A percentile compares a stretch with the other conserved stretches of the same genome.
Evolutionary conservation across 2,329 filamentous ascomycete species (phyloP).

Genomic region (Lomentospora prolificans): DNA sequence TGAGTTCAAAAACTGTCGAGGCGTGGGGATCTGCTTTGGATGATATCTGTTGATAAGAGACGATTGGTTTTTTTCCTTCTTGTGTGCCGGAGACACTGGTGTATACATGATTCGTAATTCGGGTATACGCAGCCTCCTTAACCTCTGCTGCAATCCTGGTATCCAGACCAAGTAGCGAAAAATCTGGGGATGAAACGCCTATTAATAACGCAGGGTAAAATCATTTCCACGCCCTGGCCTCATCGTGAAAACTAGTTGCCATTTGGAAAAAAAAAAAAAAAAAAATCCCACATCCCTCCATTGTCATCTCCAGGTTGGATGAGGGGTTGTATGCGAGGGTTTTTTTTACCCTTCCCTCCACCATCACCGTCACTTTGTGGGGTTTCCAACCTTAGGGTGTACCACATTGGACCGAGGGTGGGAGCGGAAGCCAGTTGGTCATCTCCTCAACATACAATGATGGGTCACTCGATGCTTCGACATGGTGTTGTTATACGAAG

Average conservation of each 20-base stretch:
- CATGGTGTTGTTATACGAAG: not conserved
- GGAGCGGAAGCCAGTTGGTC: not conserved
- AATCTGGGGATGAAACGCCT: not conserved
- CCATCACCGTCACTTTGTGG: not conserved
- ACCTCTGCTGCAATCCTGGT: too few relatives aligned
- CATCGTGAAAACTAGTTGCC: not conserved
- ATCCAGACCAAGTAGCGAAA: not conserved
- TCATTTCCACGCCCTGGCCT: not conserved
- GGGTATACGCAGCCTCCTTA: not conserved
- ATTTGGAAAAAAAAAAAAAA: too few relatives aligned
- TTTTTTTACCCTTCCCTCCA: not conserved
- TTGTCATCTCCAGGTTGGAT: not conserved
- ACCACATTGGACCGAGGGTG: not conserved
- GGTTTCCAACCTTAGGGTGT: not conserved
- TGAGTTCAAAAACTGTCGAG: not conserved
- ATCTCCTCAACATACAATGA: not conserved
- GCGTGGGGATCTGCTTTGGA: too few relatives aligned
- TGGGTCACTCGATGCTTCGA: not conserved
- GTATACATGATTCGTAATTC: too few relatives aligned
- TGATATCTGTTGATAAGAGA: too few relatives aligned
- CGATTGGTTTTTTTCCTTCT: too few relatives aligned
- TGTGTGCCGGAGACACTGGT: too few relatives aligned
- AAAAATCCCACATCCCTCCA: not conserved
- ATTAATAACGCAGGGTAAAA: not conserved
- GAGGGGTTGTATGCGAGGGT: not conserved